Evolutionary conservation across 345 rosid species (phyloP).

Genomic region (Populus tremula): DNA sequence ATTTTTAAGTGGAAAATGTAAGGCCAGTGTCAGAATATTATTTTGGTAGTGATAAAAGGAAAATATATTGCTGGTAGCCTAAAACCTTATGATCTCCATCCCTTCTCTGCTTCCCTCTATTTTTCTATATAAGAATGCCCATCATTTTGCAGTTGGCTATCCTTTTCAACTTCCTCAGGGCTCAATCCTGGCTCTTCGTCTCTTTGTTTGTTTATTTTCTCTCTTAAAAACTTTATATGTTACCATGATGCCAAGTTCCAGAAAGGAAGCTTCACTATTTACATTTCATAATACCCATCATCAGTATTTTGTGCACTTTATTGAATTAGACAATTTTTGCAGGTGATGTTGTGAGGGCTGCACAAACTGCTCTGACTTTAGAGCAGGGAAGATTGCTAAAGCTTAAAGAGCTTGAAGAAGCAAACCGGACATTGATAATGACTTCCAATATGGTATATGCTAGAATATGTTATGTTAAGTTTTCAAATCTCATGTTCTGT

Average conservation of each 20-base stretch:
- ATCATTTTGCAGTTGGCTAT: background rate
- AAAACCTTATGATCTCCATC: background rate
- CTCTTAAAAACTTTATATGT: background rate
- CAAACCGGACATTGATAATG: slow-evolving; percentile 41
- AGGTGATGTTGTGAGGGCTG: slow-evolving; percentile 60
- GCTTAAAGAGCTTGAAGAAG: slow-evolving; percentile 54
- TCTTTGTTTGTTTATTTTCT: background rate
- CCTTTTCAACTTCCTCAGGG: background rate
- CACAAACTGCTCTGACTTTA: slow-evolving; percentile 56
- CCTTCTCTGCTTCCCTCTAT: background rate
- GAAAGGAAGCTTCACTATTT: background rate
- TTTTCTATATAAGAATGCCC: background rate
- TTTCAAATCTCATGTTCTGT: background rate
- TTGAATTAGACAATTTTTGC: slow-evolving; percentile 14
- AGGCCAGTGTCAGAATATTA: background rate
- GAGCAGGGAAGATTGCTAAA: slow-evolving; percentile 66
- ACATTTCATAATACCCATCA: background rate
- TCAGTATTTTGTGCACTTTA: background rate
- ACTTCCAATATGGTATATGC: slow-evolving; percentile 52
- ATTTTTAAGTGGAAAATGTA: background rate
- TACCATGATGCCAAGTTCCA: background rate
- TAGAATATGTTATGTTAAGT: background rate
- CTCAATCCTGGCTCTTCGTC: background rate
- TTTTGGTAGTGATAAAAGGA: background rate
- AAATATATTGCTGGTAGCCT: background rate